phyloP scores from a whole-genome alignment of 495 filamentous ascomycete genomes.

The Ascodesmis nigricans region DNA sequence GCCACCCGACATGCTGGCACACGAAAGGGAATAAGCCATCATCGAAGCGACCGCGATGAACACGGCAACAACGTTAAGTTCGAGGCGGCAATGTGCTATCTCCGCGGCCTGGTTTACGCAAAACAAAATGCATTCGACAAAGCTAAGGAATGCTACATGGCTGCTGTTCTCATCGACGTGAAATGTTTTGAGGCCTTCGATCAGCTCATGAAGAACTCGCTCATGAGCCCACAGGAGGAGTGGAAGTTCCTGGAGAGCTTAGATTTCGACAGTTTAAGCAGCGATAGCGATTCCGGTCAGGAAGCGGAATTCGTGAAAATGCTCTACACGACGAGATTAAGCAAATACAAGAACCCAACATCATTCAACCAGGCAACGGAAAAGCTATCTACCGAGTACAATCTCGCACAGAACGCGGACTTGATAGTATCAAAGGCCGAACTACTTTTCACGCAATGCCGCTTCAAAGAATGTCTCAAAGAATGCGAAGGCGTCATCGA shows the following conservation, averaged over 20 bases:
- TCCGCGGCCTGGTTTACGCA: slow-evolving; percentile 80
- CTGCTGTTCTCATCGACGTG: slow-evolving; percentile 86
- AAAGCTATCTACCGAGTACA: slow-evolving; percentile 79
- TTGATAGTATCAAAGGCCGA: slow-evolving; percentile 82
- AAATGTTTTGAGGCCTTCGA: slow-evolving; percentile 98
- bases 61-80: slow-evolving; percentile 53
- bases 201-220: slow-evolving; percentile 86
- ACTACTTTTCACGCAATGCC: slow-evolving; percentile 82
- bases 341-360: slow-evolving; percentile 77
- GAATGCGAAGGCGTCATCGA: slow-evolving; percentile 66
- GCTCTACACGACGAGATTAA: slow-evolving; percentile 90
- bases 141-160: slow-evolving; percentile 95
- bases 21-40: no score
- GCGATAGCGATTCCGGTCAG: slow-evolving; percentile 22
- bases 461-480: slow-evolving; percentile 63
- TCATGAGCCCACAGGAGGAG: slow-evolving; percentile 96
- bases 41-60: slow-evolving; percentile 50
- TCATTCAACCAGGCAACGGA: slow-evolving; percentile 75
- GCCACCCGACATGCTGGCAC: slow-evolving; percentile 26
- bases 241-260: slow-evolving; percentile 78
- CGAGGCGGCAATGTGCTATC: slow-evolving; percentile 92
- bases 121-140: slow-evolving; percentile 96
- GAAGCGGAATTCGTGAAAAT: slow-evolving; percentile 73
- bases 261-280: slow-evolving; percentile 66
- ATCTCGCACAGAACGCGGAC: slow-evolving; percentile 68